Percentiles rank a stretch among this genome's conserved stretches.
These are phyloP conservation scores for Podaxis sp. DNA, from an alignment of 768 basidiomycete genomes.

Conservation along the genomic window DNA sequence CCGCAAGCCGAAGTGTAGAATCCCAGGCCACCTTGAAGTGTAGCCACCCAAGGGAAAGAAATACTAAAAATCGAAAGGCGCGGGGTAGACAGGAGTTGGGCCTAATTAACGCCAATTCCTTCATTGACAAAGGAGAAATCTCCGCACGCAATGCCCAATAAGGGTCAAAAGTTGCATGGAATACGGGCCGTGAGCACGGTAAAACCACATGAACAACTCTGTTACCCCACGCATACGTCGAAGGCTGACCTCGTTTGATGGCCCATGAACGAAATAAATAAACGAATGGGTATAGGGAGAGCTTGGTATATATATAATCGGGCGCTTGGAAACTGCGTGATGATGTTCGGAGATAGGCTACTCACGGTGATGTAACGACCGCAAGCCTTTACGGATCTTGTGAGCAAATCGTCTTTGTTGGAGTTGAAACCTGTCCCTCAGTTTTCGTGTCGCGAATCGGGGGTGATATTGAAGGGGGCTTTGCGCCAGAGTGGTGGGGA, in stretches of 20 bases:
- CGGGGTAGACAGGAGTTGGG: neutral
- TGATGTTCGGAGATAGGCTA: too few species aligned
- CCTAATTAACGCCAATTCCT: neutral
- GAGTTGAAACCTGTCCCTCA: neutral
- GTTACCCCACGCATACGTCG: neutral
- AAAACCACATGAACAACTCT: slow-evolving; percentile 1
- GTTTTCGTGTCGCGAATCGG: neutral
- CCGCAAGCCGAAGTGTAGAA: neutral
- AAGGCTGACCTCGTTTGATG: neutral
- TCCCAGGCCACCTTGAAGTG: neutral
- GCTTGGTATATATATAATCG: too few species aligned
- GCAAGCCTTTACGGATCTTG: neutral
- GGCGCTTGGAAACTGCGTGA: too few species aligned
- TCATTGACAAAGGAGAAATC: neutral
- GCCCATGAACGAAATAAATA: neutral
- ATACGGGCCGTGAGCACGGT: neutral
- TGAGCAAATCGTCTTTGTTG: neutral
- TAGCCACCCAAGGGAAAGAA: neutral
- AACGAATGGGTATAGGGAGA: neutral
- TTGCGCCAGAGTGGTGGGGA: neutral
- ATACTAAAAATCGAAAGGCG: neutral
- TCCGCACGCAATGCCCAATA: neutral
- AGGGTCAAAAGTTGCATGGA: slow-evolving; percentile 8
- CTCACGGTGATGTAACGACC: neutral
- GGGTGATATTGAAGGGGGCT: neutral